Conservation (phyloP, 495 filamentous ascomycete genomes). For the Gamarada debralockiae region DNA sequence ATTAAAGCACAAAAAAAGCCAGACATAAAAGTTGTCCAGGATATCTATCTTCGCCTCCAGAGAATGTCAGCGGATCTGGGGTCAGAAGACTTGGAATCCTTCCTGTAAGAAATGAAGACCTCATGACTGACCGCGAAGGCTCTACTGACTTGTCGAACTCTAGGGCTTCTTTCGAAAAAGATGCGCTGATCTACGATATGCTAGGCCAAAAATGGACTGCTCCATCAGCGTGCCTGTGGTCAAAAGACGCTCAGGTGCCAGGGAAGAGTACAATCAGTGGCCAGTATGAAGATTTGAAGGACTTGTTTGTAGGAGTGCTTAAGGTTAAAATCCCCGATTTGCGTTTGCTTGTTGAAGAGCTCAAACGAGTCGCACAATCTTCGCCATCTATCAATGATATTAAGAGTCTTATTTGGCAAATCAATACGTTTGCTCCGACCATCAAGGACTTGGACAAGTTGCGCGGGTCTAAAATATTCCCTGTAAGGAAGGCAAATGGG, state of each 20-base stretch:
- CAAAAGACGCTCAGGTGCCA: slow-evolving; percentile 30
- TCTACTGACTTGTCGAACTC: slow-evolving; percentile 13
- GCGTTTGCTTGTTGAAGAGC: slow-evolving; percentile 32
- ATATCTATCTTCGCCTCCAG: background rate
- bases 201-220: slow-evolving; percentile 27
- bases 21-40: background rate
- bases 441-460: background rate
- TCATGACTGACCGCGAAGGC: background rate
- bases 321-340: slow-evolving; percentile 29
- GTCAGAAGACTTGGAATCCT: background rate
- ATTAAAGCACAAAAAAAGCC: background rate
- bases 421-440: slow-evolving; percentile 21
- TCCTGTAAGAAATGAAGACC: slow-evolving; percentile 1
- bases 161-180: slow-evolving; percentile 25
- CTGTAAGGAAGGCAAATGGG: slow-evolving; percentile 8
- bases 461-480: background rate
- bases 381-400: slow-evolving; percentile 22
- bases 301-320: slow-evolving; percentile 34
- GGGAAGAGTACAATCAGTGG: slow-evolving; percentile 31
- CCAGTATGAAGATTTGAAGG: slow-evolving; percentile 30
- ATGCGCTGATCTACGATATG: slow-evolving; percentile 27
- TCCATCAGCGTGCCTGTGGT: slow-evolving; percentile 37
- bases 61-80: background rate
- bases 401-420: slow-evolving; percentile 32
- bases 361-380: slow-evolving; percentile 19